Percentiles rank a stretch among this genome's conserved stretches.
phyloP scores from a whole-genome alignment of 1,284 basidiomycete genomes.

The Somion occarium region DNA sequence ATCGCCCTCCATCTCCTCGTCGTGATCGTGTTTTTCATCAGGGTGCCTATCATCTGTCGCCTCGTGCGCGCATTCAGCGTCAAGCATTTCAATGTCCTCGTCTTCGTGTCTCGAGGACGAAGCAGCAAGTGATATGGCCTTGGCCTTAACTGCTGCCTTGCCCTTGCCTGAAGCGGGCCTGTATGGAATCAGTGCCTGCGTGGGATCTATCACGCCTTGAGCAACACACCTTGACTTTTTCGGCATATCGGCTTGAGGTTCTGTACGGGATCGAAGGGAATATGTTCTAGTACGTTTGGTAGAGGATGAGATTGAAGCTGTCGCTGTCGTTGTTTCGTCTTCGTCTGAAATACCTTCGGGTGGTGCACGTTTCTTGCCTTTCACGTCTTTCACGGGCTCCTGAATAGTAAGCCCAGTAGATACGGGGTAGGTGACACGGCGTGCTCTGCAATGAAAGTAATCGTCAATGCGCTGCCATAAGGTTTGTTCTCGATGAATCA shows the following conservation, averaged over 20 bases:
- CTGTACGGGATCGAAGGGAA: slow-evolving; percentile 59
- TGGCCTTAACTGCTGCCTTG: slow-evolving; percentile 58
- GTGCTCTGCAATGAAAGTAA: slow-evolving; percentile 41
- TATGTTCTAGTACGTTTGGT: slow-evolving; percentile 61
- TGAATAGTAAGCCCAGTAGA: slow-evolving; percentile 58
- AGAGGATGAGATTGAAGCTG: slow-evolving; percentile 36
- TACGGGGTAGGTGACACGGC: slow-evolving; percentile 46
- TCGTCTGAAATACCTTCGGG: slow-evolving; percentile 64
- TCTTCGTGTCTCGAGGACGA: slow-evolving; percentile 59
- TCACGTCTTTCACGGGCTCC: slow-evolving; percentile 66
- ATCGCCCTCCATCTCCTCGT: slow-evolving; percentile 12
- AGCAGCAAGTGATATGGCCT: slow-evolving; percentile 44
- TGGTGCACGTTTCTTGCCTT: slow-evolving; percentile 82
- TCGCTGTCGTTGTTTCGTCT: slow-evolving; percentile 40
- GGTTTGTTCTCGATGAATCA: slow-evolving; percentile 14
- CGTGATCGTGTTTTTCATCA: slow-evolving; percentile 33
- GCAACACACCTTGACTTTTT: slow-evolving; percentile 64
- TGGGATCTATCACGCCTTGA: slow-evolving; percentile 12
- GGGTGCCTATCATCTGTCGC: slow-evolving; percentile 41
- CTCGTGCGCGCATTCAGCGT: slow-evolving; percentile 58
- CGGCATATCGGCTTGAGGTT: slow-evolving; percentile 56
- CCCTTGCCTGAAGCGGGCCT: slow-evolving; percentile 53
- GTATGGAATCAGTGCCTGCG: slow-evolving; percentile 6
- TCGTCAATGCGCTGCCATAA: slow-evolving; percentile 9
- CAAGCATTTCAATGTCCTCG: slow-evolving; percentile 74